A percentile compares a stretch with the other conserved stretches of the same genome.
Evolutionary conservation across 2,329 filamentous ascomycete genomes (phyloP).

Genomic region (Trichoderma lentiforme): DNA sequence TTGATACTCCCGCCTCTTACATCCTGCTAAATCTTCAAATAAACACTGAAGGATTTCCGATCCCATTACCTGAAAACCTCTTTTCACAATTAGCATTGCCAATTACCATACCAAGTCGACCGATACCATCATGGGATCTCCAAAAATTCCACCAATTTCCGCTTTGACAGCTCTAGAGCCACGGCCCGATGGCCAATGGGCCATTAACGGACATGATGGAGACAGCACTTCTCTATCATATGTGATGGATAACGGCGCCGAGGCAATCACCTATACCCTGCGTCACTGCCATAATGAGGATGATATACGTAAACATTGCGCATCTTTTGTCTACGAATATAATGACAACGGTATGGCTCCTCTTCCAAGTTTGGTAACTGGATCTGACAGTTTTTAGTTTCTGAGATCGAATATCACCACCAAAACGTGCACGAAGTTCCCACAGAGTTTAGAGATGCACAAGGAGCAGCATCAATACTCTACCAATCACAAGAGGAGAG

Average conservation of each 20-base stretch:
- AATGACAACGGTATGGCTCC: background rate
- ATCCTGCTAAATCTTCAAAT: background rate
- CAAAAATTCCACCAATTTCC: conserved; percentile 15
- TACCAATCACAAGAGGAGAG: background rate
- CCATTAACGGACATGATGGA: conserved; percentile 16
- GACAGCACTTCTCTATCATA: conserved; percentile 5
- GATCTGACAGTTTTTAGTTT: background rate
- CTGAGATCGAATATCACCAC: background rate
- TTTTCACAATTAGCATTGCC: background rate
- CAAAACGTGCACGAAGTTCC: background rate
- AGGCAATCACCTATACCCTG: background rate
- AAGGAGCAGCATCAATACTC: background rate
- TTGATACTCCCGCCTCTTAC: background rate
- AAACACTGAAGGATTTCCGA: background rate
- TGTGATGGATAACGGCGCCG: background rate
- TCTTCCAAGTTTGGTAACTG: background rate
- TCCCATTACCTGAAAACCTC: background rate
- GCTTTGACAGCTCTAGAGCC: conserved; percentile 21
- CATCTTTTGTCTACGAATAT: background rate
- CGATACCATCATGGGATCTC: background rate
- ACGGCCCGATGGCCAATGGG: conserved; percentile 20
- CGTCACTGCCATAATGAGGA: background rate
- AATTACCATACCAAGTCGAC: background rate
- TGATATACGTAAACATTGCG: background rate
- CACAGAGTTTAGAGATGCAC: background rate